Evolutionary conservation across 768 basidiomycete species (phyloP).

Genomic region (Leccinum incarnatum): DNA sequence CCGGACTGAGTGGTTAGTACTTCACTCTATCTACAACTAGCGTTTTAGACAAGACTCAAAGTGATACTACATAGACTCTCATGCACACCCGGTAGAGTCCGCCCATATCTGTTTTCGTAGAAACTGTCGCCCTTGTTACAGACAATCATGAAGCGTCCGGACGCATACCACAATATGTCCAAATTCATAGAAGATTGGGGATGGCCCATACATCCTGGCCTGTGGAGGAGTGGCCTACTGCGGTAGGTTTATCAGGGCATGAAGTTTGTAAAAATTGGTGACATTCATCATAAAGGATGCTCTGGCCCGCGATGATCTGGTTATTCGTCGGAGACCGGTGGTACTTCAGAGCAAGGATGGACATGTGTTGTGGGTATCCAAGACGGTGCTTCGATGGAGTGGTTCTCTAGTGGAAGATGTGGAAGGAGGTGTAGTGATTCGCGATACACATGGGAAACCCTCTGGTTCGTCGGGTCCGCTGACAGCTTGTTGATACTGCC

Average conservation of each 20-base stretch:
- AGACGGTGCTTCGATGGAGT: constrained; percentile 53
- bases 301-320: constrained; percentile 60
- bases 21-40: not conserved
- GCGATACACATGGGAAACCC: constrained; percentile 61
- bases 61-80: constrained; percentile 52
- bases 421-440: constrained; percentile 78
- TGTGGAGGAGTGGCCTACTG: constrained; percentile 57
- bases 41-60: too few relatives aligned
- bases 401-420: constrained; percentile 63
- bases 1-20: constrained; percentile 68
- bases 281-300: constrained; percentile 46
- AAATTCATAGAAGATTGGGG: constrained; percentile 77
- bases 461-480: constrained; percentile 50
- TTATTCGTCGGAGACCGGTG: constrained; percentile 67
- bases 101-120: constrained; percentile 31
- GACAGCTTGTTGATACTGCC: constrained; percentile 2
- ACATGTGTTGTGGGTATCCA: constrained; percentile 86
- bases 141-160: constrained; percentile 52
- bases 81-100: constrained; percentile 59
- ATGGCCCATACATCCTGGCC: constrained; percentile 86
- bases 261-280: not conserved
- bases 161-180: constrained; percentile 51
- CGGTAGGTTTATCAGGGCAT: constrained; percentile 42
- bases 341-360: constrained; percentile 83
- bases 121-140: constrained; percentile 60